A percentile compares a stretch with the other conserved stretches of the same genome.
These are phyloP conservation scores for Clitopilus hobsonii DNA, from an alignment of 768 basidiomycete genomes.

Conservation along the genomic window DNA sequence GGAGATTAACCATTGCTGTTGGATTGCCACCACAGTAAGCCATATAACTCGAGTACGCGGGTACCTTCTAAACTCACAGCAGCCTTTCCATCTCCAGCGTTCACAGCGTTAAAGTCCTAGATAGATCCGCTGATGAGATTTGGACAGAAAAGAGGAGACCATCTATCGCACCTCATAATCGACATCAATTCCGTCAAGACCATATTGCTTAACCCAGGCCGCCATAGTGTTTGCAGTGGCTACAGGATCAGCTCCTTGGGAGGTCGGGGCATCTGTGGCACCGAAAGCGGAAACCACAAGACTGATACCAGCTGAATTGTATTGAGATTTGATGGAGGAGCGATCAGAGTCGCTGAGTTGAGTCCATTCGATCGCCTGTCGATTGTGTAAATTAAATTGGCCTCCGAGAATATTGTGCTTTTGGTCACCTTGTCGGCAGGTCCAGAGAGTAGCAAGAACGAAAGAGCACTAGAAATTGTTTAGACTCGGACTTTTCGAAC, in stretches of 20 bases:
- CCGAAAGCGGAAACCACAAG: slow-evolving; percentile 56
- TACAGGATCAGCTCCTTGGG: slow-evolving; percentile 38
- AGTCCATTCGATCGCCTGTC: slow-evolving; percentile 40
- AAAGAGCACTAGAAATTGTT: slow-evolving; percentile 17
- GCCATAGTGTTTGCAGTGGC: slow-evolving; percentile 46
- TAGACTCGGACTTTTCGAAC: neutral
- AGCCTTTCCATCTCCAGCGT: slow-evolving; percentile 35
- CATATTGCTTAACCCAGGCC: slow-evolving; percentile 42
- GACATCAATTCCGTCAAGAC: slow-evolving; percentile 55
- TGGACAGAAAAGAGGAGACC: neutral
- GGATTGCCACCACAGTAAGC: neutral
- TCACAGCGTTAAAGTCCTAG: slow-evolving; percentile 48
- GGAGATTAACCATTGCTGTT: slow-evolving; percentile 41
- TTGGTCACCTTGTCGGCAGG: slow-evolving; percentile 26
- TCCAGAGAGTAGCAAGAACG: slow-evolving; percentile 37
- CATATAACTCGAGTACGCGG: neutral
- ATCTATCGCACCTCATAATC: slow-evolving; percentile 40
- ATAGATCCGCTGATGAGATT: neutral
- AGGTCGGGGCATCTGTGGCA: slow-evolving; percentile 41
- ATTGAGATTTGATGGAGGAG: slow-evolving; percentile 37
- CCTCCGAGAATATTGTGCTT: neutral
- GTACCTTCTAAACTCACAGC: slow-evolving; percentile 26
- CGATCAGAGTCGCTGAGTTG: slow-evolving; percentile 32
- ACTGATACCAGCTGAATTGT: slow-evolving; percentile 51
- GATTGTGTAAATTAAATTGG: neutral